phyloP scores from a whole-genome alignment of 371 early-diverging fungal species.

The Actinomucor elegans region DNA sequence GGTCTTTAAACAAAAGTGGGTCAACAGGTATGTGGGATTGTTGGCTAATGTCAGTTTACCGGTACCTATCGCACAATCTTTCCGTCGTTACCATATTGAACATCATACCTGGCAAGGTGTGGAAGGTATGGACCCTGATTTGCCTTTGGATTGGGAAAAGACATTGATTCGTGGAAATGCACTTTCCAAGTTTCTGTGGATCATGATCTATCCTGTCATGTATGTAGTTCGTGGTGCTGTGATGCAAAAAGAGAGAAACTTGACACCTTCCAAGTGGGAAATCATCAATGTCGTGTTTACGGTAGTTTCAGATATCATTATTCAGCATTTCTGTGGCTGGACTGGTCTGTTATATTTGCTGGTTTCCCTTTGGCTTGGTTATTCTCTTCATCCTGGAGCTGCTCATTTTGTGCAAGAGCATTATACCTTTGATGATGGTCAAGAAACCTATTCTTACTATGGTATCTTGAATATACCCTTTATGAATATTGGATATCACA shows the following conservation, averaged over 20 bases:
- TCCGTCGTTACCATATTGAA: conserved; percentile 93
- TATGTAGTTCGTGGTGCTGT: conserved; percentile 87
- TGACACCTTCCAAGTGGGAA: conserved; percentile 76
- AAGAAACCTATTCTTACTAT: conserved; percentile 98
- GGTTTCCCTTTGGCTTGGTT: conserved; percentile 86
- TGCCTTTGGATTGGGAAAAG: conserved; percentile 90
- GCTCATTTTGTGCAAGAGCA: conserved; percentile 98
- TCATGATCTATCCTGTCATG: conserved; percentile 87
- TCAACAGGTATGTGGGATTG: conserved; percentile 81
- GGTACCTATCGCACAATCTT: conserved; percentile 79
- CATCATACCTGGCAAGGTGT: conserved; percentile 97
- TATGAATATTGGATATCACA: conserved; percentile 93
- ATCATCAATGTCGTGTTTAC: conserved; percentile 74
- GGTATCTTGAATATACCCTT: conserved; percentile 83
- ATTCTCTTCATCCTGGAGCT: conserved; percentile 92
- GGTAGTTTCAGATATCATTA: conserved; percentile 55
- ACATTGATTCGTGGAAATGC: conserved; percentile 76
- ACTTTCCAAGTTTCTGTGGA: conserved; percentile 75
- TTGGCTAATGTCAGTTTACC: conserved; percentile 85
- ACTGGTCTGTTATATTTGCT: conserved; percentile 75
- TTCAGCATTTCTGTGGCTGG: conserved; percentile 63
- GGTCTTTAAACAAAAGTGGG: conserved; percentile 60
- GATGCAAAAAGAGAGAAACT: conserved; percentile 60
- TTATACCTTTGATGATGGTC: conserved; percentile 92
- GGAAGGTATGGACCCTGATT: conserved; percentile 90